A percentile compares a stretch with the other conserved stretches of the same genome.
These are phyloP conservation scores for Calocera viscosa DNA, from an alignment of 768 basidiomycete genomes.

Conservation along the genomic window DNA sequence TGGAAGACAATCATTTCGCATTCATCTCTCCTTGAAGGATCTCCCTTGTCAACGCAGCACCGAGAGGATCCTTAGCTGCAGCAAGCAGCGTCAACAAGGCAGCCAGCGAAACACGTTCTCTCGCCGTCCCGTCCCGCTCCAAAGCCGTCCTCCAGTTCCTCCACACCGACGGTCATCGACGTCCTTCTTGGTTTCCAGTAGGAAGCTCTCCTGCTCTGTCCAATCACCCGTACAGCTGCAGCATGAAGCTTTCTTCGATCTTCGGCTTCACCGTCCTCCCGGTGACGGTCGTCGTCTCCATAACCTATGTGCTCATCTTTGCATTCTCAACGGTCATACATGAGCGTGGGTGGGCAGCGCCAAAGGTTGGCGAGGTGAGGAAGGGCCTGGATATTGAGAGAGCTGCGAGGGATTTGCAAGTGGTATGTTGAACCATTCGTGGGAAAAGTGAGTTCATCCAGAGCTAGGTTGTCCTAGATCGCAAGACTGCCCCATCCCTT, in stretches of 20 bases:
- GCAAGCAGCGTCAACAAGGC: background rate
- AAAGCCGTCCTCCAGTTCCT: background rate
- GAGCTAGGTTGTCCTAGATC: slow-evolving; percentile 33
- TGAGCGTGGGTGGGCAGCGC: slow-evolving; percentile 1
- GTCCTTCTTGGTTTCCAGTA: too few species aligned
- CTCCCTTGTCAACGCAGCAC: too few species aligned
- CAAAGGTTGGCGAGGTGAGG: background rate
- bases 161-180: slow-evolving; percentile 3
- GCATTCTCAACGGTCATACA: slow-evolving; percentile 10
- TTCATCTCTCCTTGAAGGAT: too few species aligned
- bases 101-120: background rate
- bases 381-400: slow-evolving; percentile 37
- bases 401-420: slow-evolving; percentile 49
- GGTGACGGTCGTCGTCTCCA: slow-evolving; percentile 35
- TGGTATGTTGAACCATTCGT: slow-evolving; percentile 12
- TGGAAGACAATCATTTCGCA: too few species aligned
- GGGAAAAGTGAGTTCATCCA: background rate
- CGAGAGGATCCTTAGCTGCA: too few species aligned
- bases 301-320: slow-evolving; percentile 41
- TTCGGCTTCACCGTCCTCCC: slow-evolving; percentile 34
- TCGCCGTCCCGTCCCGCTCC: background rate
- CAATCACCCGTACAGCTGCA: background rate
- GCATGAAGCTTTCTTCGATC: slow-evolving; percentile 17
- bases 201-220: background rate
- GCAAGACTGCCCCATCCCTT: slow-evolving; percentile 61